Evolutionary conservation across 2,329 filamentous ascomycete species (phyloP), one percentile per base, ranked within the genome.

Genomic region (Fusarium camptoceras): DNA sequence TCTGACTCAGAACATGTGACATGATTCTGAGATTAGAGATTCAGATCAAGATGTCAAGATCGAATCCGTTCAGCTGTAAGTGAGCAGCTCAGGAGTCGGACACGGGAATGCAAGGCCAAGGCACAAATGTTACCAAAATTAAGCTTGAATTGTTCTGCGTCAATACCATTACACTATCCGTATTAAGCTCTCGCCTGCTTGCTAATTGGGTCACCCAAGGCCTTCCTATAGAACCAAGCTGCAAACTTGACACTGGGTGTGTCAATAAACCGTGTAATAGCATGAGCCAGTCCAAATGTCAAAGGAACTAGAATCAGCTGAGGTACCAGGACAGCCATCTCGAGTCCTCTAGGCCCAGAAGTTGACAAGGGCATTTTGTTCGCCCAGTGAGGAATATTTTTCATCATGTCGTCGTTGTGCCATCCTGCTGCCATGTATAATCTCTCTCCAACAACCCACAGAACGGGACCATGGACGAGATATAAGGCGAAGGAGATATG

Each of bases 401-500:
- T 74, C 28, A 81, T 75, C 66, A 89, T 84, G 16, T 81, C 78
- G 2, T 83, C 78, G 47, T 84, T 83, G 6, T 78, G 73, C 81
- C 86, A 89, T 12, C 91, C 90, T 0, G 84, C 83, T 10, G 87
- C 87, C 8, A 86, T 83, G 76, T 92, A 92, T 2, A 93, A 25
- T 41, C 90, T 81, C 74, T 92, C 88, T 6, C 88, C 89, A 2
- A 91, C 55, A 0, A 82, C 83, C 82, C 83, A 86, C 1, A 92
- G 78, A 2, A 92, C 76, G 0, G 89, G 89, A 0, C 89, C 89
- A 69, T 92, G 89, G 14, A 91, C 83, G 11, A 91, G 81, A 77
- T 92, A 92, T 12, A 92, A 79, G 3, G 86, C 82, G 74, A 86
- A 92, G 0, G 88, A 90, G 57, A 91, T 83, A 48, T 85, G 84